Percentiles rank a stretch among this genome's conserved stretches.
Conservation (phyloP, 177 flowering plant species). For the Vitis hybrid region DNA sequence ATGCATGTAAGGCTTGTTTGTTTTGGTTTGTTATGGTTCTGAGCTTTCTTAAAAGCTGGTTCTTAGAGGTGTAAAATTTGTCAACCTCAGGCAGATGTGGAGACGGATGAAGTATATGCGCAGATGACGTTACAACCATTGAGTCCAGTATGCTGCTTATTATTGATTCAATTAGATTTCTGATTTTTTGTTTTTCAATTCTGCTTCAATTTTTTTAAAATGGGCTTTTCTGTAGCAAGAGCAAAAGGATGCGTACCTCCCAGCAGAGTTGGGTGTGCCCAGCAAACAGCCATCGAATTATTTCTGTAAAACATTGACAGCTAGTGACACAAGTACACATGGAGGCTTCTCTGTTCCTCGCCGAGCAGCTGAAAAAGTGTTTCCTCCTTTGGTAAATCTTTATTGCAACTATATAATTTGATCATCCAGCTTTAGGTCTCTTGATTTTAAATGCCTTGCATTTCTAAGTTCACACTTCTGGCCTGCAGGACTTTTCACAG, state of each 20-base stretch:
- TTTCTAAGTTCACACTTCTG: conserved; percentile 3
- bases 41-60: not conserved
- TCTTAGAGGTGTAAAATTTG: conserved; percentile 11
- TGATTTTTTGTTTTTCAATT: not conserved
- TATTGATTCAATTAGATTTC: not conserved
- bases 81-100: conserved; percentile 59
- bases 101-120: conserved; percentile 80
- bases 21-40: not conserved
- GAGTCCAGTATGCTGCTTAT: conserved; percentile 44
- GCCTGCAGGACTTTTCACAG: conserved; percentile 73
- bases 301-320: conserved; percentile 77
- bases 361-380: conserved; percentile 84
- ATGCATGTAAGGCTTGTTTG: conserved; percentile 73
- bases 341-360: conserved; percentile 91
- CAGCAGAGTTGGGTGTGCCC: conserved; percentile 62
- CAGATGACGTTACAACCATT: conserved; percentile 84
- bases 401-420: not conserved
- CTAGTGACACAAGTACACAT: conserved; percentile 86
- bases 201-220: not conserved
- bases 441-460: not conserved
- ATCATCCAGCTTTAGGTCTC: not conserved
- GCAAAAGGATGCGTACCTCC: conserved; percentile 66
- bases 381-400: conserved; percentile 63
- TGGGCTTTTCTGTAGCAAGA: conserved; percentile 58
- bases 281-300: conserved; percentile 77